Percentiles rank a stretch among this genome's conserved stretches.
phyloP scores from a whole-genome alignment of 2,329 filamentous ascomycete species.

The Neophaeococcomyces mojaviensis region DNA sequence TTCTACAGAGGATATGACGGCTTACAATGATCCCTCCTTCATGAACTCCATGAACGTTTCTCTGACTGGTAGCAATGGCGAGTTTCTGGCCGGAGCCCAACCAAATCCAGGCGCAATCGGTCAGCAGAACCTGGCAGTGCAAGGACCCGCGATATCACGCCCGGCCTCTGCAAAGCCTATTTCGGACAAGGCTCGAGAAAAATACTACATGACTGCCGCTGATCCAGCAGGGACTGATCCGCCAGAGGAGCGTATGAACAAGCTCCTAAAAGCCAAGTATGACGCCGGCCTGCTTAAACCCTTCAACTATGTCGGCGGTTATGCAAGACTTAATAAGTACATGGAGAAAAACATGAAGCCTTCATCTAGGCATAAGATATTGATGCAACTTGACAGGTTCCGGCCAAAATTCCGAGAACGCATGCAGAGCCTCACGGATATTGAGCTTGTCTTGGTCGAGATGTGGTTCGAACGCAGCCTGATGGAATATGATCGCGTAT shows the following conservation, averaged over 20 bases:
- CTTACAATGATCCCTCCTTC: conserved; percentile 53
- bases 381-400: conserved; percentile 86
- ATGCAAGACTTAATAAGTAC: conserved; percentile 79
- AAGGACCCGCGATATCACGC: conserved; percentile 51
- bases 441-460: conserved; percentile 89
- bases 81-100: conserved; percentile 31
- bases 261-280: conserved; percentile 89
- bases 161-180: conserved; percentile 55
- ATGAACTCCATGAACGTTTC: conserved; percentile 36
- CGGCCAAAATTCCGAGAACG: conserved; percentile 92
- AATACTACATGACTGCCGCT: conserved; percentile 91
- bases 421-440: conserved; percentile 83
- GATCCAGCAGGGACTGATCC: conserved; percentile 82
- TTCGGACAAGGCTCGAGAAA: conserved; percentile 62
- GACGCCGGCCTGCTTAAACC: conserved; percentile 90
- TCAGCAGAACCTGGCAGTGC: conserved; percentile 26
- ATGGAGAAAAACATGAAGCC: conserved; percentile 83
- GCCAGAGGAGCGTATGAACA: conserved; percentile 91
- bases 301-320: conserved; percentile 98
- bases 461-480: conserved; percentile 98
- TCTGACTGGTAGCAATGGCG: conserved; percentile 25
- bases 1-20: conserved; percentile 57
- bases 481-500: conserved; percentile 97
- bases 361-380: conserved; percentile 78
- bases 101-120: conserved; percentile 29